Evolutionary conservation across 495 filamentous ascomycete species (phyloP).

Genomic region (Aspergillus nanangensis): DNA sequence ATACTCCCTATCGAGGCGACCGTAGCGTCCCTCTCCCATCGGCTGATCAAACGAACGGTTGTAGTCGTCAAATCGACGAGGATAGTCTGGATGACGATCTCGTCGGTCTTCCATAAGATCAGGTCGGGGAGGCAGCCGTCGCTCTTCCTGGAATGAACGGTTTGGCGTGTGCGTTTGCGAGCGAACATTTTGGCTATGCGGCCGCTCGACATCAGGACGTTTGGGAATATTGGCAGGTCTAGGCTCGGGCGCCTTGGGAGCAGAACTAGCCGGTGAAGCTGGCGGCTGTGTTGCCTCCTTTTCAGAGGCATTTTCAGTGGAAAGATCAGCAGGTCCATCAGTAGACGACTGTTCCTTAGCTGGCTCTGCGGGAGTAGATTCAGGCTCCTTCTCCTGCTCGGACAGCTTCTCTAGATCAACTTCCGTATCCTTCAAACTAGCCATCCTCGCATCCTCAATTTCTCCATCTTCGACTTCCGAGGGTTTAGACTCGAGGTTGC

Average conservation of each 20-base stretch:
- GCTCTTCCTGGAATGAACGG: constrained; percentile 24
- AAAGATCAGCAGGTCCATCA: too few species aligned
- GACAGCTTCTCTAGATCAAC: constrained; percentile 8
- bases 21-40: constrained; percentile 23
- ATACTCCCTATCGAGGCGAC: constrained; percentile 34
- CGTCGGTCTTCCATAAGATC: constrained; percentile 36
- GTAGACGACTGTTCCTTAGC: too few species aligned
- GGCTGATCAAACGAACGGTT: constrained; percentile 29
- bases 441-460: constrained; percentile 62
- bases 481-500: constrained; percentile 23
- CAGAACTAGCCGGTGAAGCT: constrained; percentile 17
- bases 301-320: constrained; percentile 1
- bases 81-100: constrained; percentile 33
- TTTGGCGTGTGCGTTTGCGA: constrained; percentile 28
- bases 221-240: constrained; percentile 30
- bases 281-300: constrained; percentile 11
- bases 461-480: constrained; percentile 75
- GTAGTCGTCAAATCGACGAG: constrained; percentile 35
- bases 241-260: constrained; percentile 18
- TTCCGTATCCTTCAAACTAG: constrained; percentile 21
- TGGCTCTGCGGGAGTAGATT: constrained; percentile 10
- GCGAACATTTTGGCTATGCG: constrained; percentile 17
- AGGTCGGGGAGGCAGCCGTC: constrained; percentile 32
- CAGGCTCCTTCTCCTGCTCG: constrained; percentile 5
- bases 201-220: constrained; percentile 33